A percentile compares a stretch with the other conserved stretches of the same genome.
phyloP scores from a whole-genome alignment of 495 filamentous ascomycete genomes.

The Astrothelium subdiscretum region DNA sequence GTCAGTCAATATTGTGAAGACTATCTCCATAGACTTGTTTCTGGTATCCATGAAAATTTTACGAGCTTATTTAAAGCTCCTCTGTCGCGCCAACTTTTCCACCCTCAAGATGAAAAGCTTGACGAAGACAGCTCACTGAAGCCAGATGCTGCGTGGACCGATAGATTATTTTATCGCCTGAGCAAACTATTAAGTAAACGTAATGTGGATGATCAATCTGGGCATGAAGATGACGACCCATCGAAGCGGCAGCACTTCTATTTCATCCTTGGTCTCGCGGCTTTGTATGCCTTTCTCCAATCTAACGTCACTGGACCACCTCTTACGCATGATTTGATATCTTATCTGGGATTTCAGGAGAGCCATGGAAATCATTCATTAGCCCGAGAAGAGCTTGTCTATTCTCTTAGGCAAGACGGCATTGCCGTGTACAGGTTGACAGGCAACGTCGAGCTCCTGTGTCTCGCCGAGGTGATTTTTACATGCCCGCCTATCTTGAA shows the following conservation, averaged over 20 bases:
- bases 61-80: neutral
- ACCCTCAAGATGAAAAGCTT: neutral
- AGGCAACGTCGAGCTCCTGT: slow-evolving; percentile 70
- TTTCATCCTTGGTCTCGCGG: slow-evolving; percentile 53
- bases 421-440: slow-evolving; percentile 76
- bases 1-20: neutral
- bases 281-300: slow-evolving; percentile 77
- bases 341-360: slow-evolving; percentile 30
- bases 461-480: slow-evolving; percentile 60
- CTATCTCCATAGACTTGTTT: neutral
- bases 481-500: slow-evolving; percentile 35
- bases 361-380: slow-evolving; percentile 29
- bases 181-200: slow-evolving; percentile 19
- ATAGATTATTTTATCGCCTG: slow-evolving; percentile 28
- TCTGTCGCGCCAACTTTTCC: neutral
- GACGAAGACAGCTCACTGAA: neutral
- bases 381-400: slow-evolving; percentile 36
- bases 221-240: slow-evolving; percentile 6
- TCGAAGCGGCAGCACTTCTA: slow-evolving; percentile 29
- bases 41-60: neutral
- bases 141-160: slow-evolving; percentile 20
- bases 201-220: neutral
- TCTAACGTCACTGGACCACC: slow-evolving; percentile 84
- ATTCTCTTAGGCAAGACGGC: slow-evolving; percentile 65
- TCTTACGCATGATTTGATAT: slow-evolving; percentile 42